Evolutionary conservation across 2,329 filamentous ascomycete species (phyloP).

Genomic region (Alternaria triticimaculans): DNA sequence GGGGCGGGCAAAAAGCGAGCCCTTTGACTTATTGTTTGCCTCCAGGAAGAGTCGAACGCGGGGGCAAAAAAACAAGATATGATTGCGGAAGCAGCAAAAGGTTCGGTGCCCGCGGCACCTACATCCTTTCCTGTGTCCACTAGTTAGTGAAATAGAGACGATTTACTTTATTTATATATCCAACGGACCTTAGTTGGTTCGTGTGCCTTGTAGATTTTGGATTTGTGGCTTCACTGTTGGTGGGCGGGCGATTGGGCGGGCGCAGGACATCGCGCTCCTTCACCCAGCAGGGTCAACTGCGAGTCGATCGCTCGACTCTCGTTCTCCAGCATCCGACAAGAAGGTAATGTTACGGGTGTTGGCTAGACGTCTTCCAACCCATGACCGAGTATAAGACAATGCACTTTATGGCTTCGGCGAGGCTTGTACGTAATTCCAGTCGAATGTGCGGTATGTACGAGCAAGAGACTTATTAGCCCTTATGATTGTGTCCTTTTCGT

Average conservation of each 20-base stretch:
- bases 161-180: not conserved
- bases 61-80: not conserved
- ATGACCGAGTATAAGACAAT: accelerated
- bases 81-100: not conserved
- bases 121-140: not conserved
- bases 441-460: not conserved
- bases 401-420: too few species aligned
- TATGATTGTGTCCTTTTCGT: not conserved
- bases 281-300: not conserved
- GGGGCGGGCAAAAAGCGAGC: not conserved
- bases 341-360: not conserved
- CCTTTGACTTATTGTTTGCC: not conserved
- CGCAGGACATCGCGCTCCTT: not conserved
- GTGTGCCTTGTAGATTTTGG: not conserved
- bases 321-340: not conserved
- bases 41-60: not conserved
- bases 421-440: not conserved
- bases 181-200: not conserved
- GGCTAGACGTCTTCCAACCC: not conserved
- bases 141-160: not conserved
- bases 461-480: not conserved
- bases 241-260: not conserved
- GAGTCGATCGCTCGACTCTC: not conserved
- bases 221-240: not conserved
- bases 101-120: not conserved